Evolutionary conservation across 2,329 filamentous ascomycete species (phyloP).

Genomic region (Coniochaeta ligniaria): DNA sequence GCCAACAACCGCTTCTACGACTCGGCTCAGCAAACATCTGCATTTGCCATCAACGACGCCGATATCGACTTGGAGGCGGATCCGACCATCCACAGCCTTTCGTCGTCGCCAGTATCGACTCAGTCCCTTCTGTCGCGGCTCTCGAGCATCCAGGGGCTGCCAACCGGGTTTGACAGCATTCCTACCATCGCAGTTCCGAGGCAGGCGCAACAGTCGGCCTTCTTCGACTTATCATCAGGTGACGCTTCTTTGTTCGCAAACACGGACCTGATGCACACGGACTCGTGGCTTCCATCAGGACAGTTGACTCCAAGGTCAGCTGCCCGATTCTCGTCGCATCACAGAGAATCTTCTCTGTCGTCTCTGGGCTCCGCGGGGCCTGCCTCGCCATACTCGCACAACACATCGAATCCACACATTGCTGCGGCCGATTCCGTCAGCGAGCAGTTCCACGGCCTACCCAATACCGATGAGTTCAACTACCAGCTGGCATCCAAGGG

Average conservation of each 20-base stretch:
- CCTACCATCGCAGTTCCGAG: constrained; percentile 18
- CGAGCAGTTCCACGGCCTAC: constrained; percentile 38
- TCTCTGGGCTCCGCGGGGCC: constrained; percentile 55
- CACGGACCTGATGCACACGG: constrained; percentile 27
- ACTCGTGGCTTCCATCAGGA: constrained; percentile 29
- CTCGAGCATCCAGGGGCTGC: constrained; percentile 11
- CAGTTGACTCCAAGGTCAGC: constrained; percentile 29
- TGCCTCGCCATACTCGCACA: constrained; percentile 49
- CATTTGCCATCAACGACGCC: constrained; percentile 6
- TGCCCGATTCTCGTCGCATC: constrained; percentile 35
- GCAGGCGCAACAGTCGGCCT: constrained; percentile 9
- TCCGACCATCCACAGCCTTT: constrained; percentile 13
- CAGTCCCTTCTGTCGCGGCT: constrained; percentile 17
- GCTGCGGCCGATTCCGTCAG: constrained; percentile 40
- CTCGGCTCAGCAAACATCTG: constrained; percentile 3
- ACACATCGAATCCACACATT: constrained; percentile 51
- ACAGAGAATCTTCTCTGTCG: constrained; percentile 55
- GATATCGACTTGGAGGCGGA: constrained; percentile 15
- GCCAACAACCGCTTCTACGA: constrained; percentile 7
- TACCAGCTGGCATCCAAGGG: constrained; percentile 31
- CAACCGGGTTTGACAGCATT: constrained; percentile 25
- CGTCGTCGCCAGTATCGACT: constrained; percentile 20
- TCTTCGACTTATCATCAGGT: constrained; percentile 12
- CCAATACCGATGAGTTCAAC: constrained; percentile 32
- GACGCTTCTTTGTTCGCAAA: constrained; percentile 16